These are phyloP conservation scores for Euphorbia schlechtendalii DNA, from an alignment of 441 rosid species.

Conservation along the genomic window DNA sequence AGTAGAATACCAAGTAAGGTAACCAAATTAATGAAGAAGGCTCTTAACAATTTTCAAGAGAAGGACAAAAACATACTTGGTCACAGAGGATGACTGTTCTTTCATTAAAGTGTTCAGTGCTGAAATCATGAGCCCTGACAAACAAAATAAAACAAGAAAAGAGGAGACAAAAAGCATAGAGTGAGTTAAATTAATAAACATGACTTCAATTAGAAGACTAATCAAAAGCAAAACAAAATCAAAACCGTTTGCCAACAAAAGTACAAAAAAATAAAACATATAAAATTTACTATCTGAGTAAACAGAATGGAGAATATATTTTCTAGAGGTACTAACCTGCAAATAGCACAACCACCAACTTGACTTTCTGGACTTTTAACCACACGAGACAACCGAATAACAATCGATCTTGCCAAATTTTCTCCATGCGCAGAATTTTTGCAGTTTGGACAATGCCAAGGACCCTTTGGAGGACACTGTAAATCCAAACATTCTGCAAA, in stretches of 20 bases:
- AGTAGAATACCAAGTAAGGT: slow-evolving; percentile 16
- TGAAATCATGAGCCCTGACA: slow-evolving; percentile 77
- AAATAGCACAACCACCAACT: slow-evolving; percentile 86
- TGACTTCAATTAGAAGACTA: not conserved
- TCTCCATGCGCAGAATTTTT: slow-evolving; percentile 37
- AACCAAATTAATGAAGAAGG: slow-evolving; percentile 8
- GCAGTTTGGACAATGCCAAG: slow-evolving; percentile 80
- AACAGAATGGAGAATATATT: not conserved
- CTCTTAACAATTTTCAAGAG: not conserved
- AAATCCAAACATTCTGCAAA: slow-evolving; percentile 77
- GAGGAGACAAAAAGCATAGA: slow-evolving; percentile 5
- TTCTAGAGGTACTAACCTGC: slow-evolving; percentile 53
- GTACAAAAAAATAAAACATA: too few relatives aligned
- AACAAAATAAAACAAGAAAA: slow-evolving; percentile 8
- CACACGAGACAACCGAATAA: slow-evolving; percentile 58
- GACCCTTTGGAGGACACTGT: slow-evolving; percentile 52
- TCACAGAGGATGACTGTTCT: slow-evolving; percentile 88
- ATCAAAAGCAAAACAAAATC: not conserved
- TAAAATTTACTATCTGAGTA: too few relatives aligned
- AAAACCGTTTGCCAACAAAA: too few relatives aligned
- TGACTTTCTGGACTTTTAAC: slow-evolving; percentile 71
- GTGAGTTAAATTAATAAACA: slow-evolving; percentile 4
- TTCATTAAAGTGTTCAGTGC: slow-evolving; percentile 57
- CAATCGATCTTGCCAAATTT: slow-evolving; percentile 43
- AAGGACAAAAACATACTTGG: slow-evolving; percentile 52